A percentile compares a stretch with the other conserved stretches of the same genome.
Conservation (phyloP, 306 rosid species). For the Coriaria nepalensis region DNA sequence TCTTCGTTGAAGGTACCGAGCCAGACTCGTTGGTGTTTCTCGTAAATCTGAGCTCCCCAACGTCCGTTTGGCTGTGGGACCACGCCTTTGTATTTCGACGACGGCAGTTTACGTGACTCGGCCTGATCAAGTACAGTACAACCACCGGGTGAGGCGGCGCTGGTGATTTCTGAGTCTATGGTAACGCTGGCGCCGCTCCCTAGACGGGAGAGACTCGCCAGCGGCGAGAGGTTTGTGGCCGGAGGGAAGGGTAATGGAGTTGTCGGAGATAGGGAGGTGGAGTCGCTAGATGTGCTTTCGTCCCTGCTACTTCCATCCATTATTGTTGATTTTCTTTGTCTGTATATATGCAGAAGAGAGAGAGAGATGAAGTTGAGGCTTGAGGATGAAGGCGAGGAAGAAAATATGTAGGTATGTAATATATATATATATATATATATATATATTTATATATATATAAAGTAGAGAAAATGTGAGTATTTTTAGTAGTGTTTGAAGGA, state of each 20-base stretch:
- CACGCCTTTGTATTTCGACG: slow-evolving; percentile 30
- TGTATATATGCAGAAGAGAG: not conserved
- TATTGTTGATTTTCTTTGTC: not conserved
- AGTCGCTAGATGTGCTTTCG: slow-evolving; percentile 67
- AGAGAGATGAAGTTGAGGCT: slow-evolving; percentile 15
- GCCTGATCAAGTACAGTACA: not conserved
- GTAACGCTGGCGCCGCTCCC: slow-evolving; percentile 62
- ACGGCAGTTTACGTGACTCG: slow-evolving; percentile 20
- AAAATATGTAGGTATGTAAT: no score
- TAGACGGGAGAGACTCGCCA: slow-evolving; percentile 36
- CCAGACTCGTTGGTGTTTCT: slow-evolving; percentile 36
- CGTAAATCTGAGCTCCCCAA: slow-evolving; percentile 41
- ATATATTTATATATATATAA: slow-evolving; percentile 32
- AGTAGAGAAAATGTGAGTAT: slow-evolving; percentile 16
- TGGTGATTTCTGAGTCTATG: slow-evolving; percentile 31
- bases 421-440: slow-evolving; percentile 34
- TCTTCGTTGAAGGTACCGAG: slow-evolving; percentile 29
- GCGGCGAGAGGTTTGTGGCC: slow-evolving; percentile 11
- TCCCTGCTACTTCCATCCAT: slow-evolving; percentile 73
- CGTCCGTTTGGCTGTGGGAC: slow-evolving; percentile 38
- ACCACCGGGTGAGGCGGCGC: not conserved
- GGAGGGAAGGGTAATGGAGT: not conserved
- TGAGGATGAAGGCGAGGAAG: slow-evolving; percentile 17
- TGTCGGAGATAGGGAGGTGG: slow-evolving; percentile 28
- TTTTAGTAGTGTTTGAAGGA: not conserved